phyloP scores from a whole-genome alignment of 768 basidiomycete species.

The Chalciporus piperatus region DNA sequence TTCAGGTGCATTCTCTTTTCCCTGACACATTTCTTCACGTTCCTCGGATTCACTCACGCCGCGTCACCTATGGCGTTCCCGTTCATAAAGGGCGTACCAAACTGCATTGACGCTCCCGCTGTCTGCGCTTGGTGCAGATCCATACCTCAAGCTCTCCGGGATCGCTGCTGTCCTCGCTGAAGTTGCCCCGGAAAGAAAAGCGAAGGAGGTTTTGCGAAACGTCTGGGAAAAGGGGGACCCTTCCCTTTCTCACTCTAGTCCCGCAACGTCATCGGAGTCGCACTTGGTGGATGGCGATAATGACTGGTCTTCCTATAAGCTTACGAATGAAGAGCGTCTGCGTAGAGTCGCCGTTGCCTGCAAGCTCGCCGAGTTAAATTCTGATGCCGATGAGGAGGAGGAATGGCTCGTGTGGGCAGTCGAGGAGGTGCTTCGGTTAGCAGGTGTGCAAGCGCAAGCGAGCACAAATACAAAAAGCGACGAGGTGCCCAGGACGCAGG shows the following conservation, averaged over 20 bases:
- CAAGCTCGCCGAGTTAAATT: constrained; percentile 43
- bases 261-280: background rate
- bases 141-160: constrained; percentile 66
- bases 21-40: background rate
- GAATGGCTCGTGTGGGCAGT: constrained; percentile 43
- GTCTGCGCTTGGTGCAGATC: constrained; percentile 37
- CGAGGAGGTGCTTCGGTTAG: constrained; percentile 39
- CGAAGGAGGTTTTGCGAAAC: constrained; percentile 23
- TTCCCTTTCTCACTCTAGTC: background rate
- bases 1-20: background rate
- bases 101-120: constrained; percentile 45
- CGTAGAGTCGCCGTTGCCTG: constrained; percentile 44
- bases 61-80: background rate
- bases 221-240: constrained; percentile 20
- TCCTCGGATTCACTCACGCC: background rate
- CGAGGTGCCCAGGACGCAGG: background rate
- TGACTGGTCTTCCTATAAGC: constrained; percentile 24
- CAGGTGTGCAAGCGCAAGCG: constrained; percentile 8
- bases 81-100: constrained; percentile 48
- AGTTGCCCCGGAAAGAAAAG: constrained; percentile 34
- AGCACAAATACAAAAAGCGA: background rate
- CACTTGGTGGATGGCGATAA: background rate
- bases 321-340: constrained; percentile 37
- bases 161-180: constrained; percentile 61
- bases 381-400: constrained; percentile 38